Percentiles rank a stretch among this genome's conserved stretches.
phyloP scores from a whole-genome alignment of 2,329 filamentous ascomycete species.

The Paraconiothyrium brasiliense region DNA sequence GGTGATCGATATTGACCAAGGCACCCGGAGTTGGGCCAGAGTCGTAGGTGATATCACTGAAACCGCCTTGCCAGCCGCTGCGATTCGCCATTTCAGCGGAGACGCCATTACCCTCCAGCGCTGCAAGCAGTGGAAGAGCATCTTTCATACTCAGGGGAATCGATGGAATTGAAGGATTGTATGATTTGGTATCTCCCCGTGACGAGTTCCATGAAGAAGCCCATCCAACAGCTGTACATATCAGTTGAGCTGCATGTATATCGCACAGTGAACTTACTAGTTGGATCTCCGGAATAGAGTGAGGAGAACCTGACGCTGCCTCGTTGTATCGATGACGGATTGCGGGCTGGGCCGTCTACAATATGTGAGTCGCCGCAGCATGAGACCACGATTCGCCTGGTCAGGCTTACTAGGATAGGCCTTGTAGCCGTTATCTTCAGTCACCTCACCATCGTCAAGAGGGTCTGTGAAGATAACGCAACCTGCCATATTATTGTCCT shows the following conservation, averaged over 20 bases:
- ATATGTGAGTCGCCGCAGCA: slow-evolving; percentile 23
- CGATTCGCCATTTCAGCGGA: slow-evolving; percentile 43
- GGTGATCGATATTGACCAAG: slow-evolving; percentile 58
- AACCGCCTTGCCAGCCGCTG: slow-evolving; percentile 43
- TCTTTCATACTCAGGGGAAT: slow-evolving; percentile 42
- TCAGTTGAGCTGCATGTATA: neutral
- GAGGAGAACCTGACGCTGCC: slow-evolving; percentile 65
- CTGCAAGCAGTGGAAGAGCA: slow-evolving; percentile 41
- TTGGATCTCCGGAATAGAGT: slow-evolving; percentile 55
- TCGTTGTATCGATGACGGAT: slow-evolving; percentile 53
- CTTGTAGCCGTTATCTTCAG: slow-evolving; percentile 51
- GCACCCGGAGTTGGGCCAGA: slow-evolving; percentile 62
- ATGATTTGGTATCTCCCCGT: slow-evolving; percentile 34
- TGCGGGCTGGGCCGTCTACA: slow-evolving; percentile 50
- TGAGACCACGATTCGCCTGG: neutral
- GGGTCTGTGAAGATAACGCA: slow-evolving; percentile 53
- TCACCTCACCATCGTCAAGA: slow-evolving; percentile 52
- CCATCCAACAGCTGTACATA: slow-evolving; percentile 37
- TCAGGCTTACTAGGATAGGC: slow-evolving; percentile 42
- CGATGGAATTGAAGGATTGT: slow-evolving; percentile 47
- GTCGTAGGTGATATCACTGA: slow-evolving; percentile 43
- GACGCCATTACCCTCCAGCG: slow-evolving; percentile 46
- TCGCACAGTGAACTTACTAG: neutral
- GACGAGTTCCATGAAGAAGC: slow-evolving; percentile 39
- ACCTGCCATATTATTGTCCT: slow-evolving; percentile 52